Base-by-base conservation (phyloP, 2,329 filamentous ascomycete species). In the Fusarium luffae region DNA sequence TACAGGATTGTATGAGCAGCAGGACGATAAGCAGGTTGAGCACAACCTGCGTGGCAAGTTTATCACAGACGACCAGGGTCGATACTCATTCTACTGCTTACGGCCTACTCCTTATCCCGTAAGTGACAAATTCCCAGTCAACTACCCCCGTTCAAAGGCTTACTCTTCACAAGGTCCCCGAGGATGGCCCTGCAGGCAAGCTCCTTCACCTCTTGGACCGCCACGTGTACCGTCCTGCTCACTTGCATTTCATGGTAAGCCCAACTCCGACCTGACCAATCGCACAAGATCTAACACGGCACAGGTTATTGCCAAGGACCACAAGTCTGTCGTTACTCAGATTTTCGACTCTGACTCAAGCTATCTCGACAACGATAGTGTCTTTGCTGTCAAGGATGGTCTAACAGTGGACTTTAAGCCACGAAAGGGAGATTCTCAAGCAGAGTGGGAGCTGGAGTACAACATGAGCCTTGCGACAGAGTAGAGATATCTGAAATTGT, bases 11-110 rank as follows among this genome's bases (percentile, higher is more conserved):
- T 90, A 91, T 69, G 91, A 93, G 81, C 91, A 93, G 79, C 92
- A 94, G 79, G 92, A 94, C 69, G 82, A 85, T 0, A 80, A 86
- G 3, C 91, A 94, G 80, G 83, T 86, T 9, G 91, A 94, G 59
- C 89, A 89, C 79, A 94, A 94, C 77, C 84, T 94, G 23, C 86
- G 92, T 6, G 92, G 92, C 8, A 88, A 89, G 47, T 93, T 94
- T 76, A 85, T 82, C 52, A 93, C 92, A 2, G 89, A 91, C 66
- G 81, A 81, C 8, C 81, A 90, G 21, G 92, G 92, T 3, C 81
- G 82, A 18, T 94, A 92, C 77, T 83, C 82, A 3, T 83, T 90
- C 62, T 88, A 90, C 76, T 88, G 86, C 68, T 75, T 91, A 54
- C 82, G 86, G 10, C 89, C 89, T 14, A 88, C 88, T 10, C 82